Evolutionary conservation across 306 rosid species (phyloP), one percentile per base, ranked within the genome.

Genomic region (Corylus heterophylla): DNA sequence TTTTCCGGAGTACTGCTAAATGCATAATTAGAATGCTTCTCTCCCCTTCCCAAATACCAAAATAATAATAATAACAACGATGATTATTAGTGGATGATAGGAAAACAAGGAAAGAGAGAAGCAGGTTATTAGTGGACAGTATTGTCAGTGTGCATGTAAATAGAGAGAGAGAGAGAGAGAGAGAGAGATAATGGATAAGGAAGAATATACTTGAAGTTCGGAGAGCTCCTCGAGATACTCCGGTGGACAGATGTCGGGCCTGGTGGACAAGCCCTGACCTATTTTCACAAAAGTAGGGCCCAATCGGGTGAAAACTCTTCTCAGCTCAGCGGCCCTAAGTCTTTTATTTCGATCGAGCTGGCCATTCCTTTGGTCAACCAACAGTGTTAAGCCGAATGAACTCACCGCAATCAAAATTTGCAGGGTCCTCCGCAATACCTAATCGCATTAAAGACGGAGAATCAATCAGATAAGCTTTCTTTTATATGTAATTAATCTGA

Each of bases 221-320:
- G 98, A 83, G 80, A 94, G 97, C 89, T 91, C 97, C 66, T 92
- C 97, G 2, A 94, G 86, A 89, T 87, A 94, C 88, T 92, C 97
- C 0, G 90, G 83, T 2, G 98, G 98, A 71, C 98, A 94, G 47
- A 94, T 83, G 84, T 94, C 98, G 45, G 98, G 98, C 52, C 98
- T 87, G 45, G 95, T 94, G 64, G 98, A 94, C 85, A 94, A 87
- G 39, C 94, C 97, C 90, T 94, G 98, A 45, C 98, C 98, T 54
- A 94, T 63, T 89, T 94, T 94, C 48, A 94, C 97, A 83, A 94
- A 94, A 25, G 98, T 94, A n/a, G 97, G 98, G n/a, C 98, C 98
- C 72, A 94, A 61, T 58, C 83, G 83, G 39, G 98, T 92, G 80
- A 92, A 92, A 37, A 88, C 78, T 2, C 1, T 55, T 79, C 90